Conservation (phyloP, 129 eudicot genomes). For the Arctium lappa region DNA sequence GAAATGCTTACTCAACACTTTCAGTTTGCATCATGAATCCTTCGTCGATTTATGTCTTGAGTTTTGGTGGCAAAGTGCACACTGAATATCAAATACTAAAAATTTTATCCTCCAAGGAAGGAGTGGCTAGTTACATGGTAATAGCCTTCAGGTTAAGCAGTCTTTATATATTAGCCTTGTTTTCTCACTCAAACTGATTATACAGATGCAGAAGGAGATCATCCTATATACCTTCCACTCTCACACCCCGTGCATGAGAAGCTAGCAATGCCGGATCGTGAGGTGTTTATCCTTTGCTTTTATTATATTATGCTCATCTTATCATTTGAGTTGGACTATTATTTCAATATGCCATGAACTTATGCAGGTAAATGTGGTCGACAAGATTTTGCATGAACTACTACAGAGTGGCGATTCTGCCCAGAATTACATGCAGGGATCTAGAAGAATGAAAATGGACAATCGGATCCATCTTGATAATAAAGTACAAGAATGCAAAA, state of each 20-base stretch:
- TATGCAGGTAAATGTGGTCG: slow-evolving; percentile 33
- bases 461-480: slow-evolving; percentile 77
- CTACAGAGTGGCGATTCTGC: slow-evolving; percentile 80
- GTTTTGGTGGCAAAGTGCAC: background rate
- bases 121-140: background rate
- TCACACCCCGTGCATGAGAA: slow-evolving; percentile 66
- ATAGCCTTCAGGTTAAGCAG: background rate
- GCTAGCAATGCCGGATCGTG: slow-evolving; percentile 31
- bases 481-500: slow-evolving; percentile 45
- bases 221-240: slow-evolving; percentile 60
- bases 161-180: background rate
- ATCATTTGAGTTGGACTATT: background rate
- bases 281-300: slow-evolving; percentile 37
- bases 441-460: slow-evolving; percentile 59
- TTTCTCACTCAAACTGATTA: background rate
- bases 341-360: background rate
- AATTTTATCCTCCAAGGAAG: background rate
- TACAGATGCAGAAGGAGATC: slow-evolving; percentile 50
- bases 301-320: background rate
- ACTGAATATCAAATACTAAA: background rate
- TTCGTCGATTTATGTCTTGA: background rate
- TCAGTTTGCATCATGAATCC: background rate
- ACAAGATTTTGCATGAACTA: slow-evolving; percentile 64
- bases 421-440: slow-evolving; percentile 68
- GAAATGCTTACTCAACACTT: background rate